phyloP scores from a whole-genome alignment of 495 filamentous ascomycete species.

The Clavariopsis aquatica region DNA sequence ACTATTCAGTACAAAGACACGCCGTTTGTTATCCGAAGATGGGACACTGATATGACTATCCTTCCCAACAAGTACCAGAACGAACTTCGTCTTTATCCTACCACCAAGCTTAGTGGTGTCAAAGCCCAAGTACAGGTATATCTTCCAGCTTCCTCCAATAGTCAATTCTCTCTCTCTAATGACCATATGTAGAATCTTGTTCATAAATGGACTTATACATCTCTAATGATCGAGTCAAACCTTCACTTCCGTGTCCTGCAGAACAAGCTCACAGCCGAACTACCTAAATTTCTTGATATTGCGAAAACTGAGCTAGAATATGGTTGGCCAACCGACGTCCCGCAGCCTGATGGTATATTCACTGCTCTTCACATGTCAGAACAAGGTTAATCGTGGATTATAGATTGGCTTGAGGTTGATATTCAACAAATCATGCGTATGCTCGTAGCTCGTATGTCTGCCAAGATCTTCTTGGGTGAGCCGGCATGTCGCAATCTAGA shows the following conservation, averaged over 20 bases:
- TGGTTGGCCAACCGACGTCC: conserved; percentile 10
- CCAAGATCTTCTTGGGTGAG: conserved; percentile 23
- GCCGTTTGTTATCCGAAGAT: not conserved
- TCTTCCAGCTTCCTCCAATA: not conserved
- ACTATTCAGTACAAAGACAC: conserved; percentile 9
- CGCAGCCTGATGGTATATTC: conserved; percentile 25
- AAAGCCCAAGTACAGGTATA: conserved; percentile 6
- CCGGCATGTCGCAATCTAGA: conserved; percentile 24
- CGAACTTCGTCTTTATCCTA: conserved; percentile 18
- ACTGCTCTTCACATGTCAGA: too few species aligned
- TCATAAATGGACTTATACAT: conserved; percentile 18
- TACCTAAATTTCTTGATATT: conserved; percentile 15
- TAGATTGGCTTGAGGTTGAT: conserved; percentile 30
- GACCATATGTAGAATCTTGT: conserved; percentile 11
- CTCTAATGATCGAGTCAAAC: conserved; percentile 17
- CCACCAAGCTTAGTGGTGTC: conserved; percentile 7
- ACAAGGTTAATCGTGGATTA: not conserved
- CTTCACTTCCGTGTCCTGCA: conserved; percentile 26
- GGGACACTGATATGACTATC: conserved; percentile 4
- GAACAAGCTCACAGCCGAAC: conserved; percentile 23
- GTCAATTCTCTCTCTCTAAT: not conserved
- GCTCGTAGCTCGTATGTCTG: conserved; percentile 27
- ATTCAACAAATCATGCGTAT: conserved; percentile 27
- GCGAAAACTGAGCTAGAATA: conserved; percentile 18
- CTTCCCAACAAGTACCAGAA: conserved; percentile 18